Percentiles rank a stretch among this genome's conserved stretches.
These are phyloP conservation scores for Stachybotrys chlorohalonatus DNA, from an alignment of 2,329 filamentous ascomycete genomes.

Conservation along the genomic window DNA sequence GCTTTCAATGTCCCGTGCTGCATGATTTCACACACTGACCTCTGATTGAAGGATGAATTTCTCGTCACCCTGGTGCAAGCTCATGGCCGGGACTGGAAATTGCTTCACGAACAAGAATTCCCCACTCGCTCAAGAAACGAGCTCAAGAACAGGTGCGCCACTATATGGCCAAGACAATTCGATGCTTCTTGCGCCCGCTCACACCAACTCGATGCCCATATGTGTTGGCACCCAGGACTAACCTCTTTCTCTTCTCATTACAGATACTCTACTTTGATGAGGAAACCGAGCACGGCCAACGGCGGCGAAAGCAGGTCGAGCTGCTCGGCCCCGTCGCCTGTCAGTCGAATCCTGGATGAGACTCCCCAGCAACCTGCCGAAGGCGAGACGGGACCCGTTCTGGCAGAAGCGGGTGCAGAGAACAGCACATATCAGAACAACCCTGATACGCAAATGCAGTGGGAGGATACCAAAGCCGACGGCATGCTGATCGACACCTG, in stretches of 20 bases:
- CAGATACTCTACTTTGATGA: conserved; percentile 1
- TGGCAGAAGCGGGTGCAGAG: neutral
- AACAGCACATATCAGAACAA: neutral
- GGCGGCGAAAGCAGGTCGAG: neutral
- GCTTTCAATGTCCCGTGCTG: neutral
- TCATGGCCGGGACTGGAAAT: conserved; percentile 13
- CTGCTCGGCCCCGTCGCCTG: neutral
- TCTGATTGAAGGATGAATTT: conserved; percentile 7
- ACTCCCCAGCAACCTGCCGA: neutral
- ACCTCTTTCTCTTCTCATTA: neutral
- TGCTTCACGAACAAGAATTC: conserved; percentile 10
- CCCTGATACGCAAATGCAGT: neutral
- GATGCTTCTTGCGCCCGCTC: no score
- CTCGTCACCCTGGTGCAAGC: conserved; percentile 8
- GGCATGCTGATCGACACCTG: neutral
- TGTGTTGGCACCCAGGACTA: neutral
- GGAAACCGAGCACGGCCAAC: neutral
- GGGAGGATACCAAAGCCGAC: neutral
- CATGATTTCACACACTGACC: neutral
- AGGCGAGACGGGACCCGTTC: neutral
- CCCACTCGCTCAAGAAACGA: conserved; percentile 11
- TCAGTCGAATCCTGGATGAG: neutral
- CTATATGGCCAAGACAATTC: no score
- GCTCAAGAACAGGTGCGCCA: conserved; percentile 9
- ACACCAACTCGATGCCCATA: no score